phyloP scores from a whole-genome alignment of 1,284 basidiomycete genomes.

The Taiwanofungus camphoratus region DNA sequence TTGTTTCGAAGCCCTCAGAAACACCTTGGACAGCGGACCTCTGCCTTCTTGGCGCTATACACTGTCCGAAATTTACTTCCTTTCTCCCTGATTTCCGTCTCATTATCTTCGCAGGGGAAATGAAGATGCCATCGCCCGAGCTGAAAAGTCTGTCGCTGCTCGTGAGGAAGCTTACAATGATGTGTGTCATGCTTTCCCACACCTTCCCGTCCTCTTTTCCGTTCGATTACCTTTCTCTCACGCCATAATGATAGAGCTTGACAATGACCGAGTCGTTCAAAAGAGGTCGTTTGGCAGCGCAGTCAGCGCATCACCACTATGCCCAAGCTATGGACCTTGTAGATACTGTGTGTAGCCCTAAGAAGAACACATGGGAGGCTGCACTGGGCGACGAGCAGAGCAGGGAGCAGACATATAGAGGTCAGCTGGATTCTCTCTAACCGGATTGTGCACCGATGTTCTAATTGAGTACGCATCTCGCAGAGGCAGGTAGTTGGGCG shows the following conservation, averaged over 20 bases:
- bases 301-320: slow-evolving; percentile 22
- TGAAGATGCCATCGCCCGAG: slow-evolving; percentile 11
- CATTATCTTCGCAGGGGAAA: slow-evolving; percentile 7
- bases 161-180: slow-evolving; percentile 16
- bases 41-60: slow-evolving; percentile 16
- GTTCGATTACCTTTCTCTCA: background rate
- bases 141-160: slow-evolving; percentile 16
- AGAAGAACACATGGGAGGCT: slow-evolving; percentile 18
- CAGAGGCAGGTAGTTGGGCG: slow-evolving; percentile 21
- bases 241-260: slow-evolving; percentile 11
- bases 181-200: slow-evolving; percentile 8
- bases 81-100: background rate
- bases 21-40: slow-evolving; percentile 15
- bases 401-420: slow-evolving; percentile 19
- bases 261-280: slow-evolving; percentile 14
- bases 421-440: slow-evolving; percentile 8
- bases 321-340: slow-evolving; percentile 18
- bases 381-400: slow-evolving; percentile 23
- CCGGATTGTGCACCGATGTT: too few relatives aligned
- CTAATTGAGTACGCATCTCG: background rate
- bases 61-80: slow-evolving; percentile 11
- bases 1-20: slow-evolving; percentile 16
- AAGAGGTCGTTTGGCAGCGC: slow-evolving; percentile 16
- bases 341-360: slow-evolving; percentile 21
- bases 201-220: too few relatives aligned